Base-by-base conservation (phyloP, 495 filamentous ascomycete species). In the Bombardia bombarda region DNA sequence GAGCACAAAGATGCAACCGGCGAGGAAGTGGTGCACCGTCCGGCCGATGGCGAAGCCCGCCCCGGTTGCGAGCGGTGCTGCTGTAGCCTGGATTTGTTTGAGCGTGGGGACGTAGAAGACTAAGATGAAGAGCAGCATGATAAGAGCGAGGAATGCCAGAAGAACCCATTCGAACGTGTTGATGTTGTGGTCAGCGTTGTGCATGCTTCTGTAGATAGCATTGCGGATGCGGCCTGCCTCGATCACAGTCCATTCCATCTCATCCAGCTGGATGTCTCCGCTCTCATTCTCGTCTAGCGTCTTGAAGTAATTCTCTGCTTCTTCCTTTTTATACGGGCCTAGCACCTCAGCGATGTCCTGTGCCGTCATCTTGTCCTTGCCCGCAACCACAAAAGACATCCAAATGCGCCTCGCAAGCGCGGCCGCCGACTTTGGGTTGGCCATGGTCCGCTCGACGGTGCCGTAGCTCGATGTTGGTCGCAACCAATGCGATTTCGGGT, bases 1-100 rank as follows among this genome's bases (percentile, higher is more conserved):
- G 52, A 92, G 90, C 10, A 90, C 65, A 66, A 92, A 90, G 52
- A 92, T 82, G 63, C 82, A 86, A 22, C 82, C 86, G 7, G 83
- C 80, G 2, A 89, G 74, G 25, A 90, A 72, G 61, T 92, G 84
- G 56, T 90, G 83, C 0, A 80, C 75, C 7, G 82, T 92, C 31
- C 70, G 70, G 6, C 82, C 73, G 57, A 90, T 84, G 39, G 87
- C 80, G 60, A 90, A 92, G 45, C 82, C 83, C 21, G 89, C 60
- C 7, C 83, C 87, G 12, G 90, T 70, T 24, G 87, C 66, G 2
- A 85, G 74, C 25, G 82, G 84, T 40, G 83, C 82, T 43, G 52
- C 25, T 2, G 52, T 56, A 7, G 50, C 40, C 18, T 58, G 52
- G 17, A 60, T 57, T 5, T 51, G 44, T 26, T 57, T 57, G 32